These are phyloP conservation scores for Ogataea trehalophila DNA, from an alignment of 805 yeast species.

Conservation along the genomic window DNA sequence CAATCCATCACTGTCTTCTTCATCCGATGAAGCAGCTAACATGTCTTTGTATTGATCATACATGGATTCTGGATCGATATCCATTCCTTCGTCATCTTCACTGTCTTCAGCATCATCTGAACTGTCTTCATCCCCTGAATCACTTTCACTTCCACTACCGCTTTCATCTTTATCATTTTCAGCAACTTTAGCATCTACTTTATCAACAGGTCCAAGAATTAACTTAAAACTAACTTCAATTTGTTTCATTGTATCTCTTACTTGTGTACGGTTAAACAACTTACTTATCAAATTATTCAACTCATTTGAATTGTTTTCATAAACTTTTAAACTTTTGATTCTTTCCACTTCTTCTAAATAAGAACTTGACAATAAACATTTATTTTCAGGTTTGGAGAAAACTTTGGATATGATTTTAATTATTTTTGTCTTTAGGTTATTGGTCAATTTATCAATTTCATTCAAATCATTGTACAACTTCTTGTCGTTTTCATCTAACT, in stretches of 20 bases:
- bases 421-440: constrained; percentile 18
- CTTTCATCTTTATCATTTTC: constrained; percentile 5
- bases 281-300: constrained; percentile 44
- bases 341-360: constrained; percentile 27
- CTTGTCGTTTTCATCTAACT: constrained; percentile 9
- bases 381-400: constrained; percentile 10
- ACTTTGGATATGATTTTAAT: constrained; percentile 20
- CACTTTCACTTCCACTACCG: constrained; percentile 13
- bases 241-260: constrained; percentile 29
- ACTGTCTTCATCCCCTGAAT: constrained; percentile 14
- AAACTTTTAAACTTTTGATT: constrained; percentile 31
- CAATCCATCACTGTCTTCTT: constrained; percentile 32
- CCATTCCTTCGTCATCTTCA: constrained; percentile 12
- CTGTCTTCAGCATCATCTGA: constrained; percentile 15
- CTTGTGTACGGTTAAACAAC: constrained; percentile 39
- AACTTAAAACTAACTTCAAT: constrained; percentile 23
- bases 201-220: constrained; percentile 26
- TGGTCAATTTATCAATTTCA: constrained; percentile 11
- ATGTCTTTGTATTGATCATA: constrained; percentile 25
- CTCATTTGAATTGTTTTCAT: constrained; percentile 35
- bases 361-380: constrained; percentile 26
- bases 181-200: constrained; percentile 19
- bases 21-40: constrained; percentile 41
- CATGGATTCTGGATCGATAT: constrained; percentile 15
- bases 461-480: constrained; percentile 7